These are phyloP conservation scores for Athelia psychrophila DNA, from an alignment of 1,284 basidiomycete genomes.

Conservation along the genomic window DNA sequence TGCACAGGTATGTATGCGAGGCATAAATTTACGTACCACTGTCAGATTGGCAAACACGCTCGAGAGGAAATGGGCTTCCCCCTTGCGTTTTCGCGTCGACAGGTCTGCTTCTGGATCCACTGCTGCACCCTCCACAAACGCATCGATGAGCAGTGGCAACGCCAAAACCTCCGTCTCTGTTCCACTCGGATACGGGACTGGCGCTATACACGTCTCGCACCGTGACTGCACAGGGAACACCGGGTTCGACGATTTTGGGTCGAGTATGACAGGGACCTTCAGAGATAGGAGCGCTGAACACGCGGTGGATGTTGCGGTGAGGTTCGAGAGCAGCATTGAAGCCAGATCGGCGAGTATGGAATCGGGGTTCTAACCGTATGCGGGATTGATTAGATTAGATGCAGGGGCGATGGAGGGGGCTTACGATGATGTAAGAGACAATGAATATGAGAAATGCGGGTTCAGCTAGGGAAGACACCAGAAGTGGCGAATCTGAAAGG, in stretches of 20 bases:
- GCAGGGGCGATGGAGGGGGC: conserved; percentile 21
- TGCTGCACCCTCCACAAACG: conserved; percentile 76
- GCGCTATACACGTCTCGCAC: conserved; percentile 66
- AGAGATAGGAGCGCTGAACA: conserved; percentile 68
- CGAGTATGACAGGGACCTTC: conserved; percentile 62
- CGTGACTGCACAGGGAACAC: conserved; percentile 75
- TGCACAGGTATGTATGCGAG: not conserved
- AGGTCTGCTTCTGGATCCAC: conserved; percentile 43
- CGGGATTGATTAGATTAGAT: conserved; percentile 4
- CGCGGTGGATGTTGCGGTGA: conserved; percentile 77
- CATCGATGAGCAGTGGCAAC: conserved; percentile 79
- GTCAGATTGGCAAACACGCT: conserved; percentile 91
- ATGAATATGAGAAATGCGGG: conserved; percentile 79
- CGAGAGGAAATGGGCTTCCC: conserved; percentile 83
- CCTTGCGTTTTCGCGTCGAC: conserved; percentile 61
- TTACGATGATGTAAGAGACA: conserved; percentile 87
- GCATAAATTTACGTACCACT: conserved; percentile 48
- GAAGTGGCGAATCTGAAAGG: conserved; percentile 81
- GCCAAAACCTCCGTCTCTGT: conserved; percentile 58
- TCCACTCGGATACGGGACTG: conserved; percentile 59
- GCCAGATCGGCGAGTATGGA: conserved; percentile 92
- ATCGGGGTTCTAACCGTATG: conserved; percentile 70
- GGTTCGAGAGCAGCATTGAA: conserved; percentile 95
- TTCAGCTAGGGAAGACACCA: conserved; percentile 73
- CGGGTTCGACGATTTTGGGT: conserved; percentile 34